phyloP scores from a whole-genome alignment of 2,329 filamentous ascomycete species.

The Microdochium paspali region DNA sequence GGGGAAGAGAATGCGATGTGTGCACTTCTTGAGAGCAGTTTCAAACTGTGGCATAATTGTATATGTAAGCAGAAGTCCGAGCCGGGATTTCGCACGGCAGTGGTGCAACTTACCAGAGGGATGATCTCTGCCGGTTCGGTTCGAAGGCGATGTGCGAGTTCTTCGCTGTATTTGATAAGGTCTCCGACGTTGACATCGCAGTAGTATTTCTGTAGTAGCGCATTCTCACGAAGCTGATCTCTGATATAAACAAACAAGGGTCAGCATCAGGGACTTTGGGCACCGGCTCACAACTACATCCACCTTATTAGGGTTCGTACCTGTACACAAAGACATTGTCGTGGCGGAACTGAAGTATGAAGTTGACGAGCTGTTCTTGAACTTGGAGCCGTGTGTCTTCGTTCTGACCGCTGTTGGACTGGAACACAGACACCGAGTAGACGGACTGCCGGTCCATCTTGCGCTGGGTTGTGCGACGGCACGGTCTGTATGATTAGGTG shows the following conservation, averaged over 20 bases:
- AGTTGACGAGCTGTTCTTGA: conserved; percentile 75
- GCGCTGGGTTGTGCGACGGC: conserved; percentile 1
- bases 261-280: no score
- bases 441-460: conserved; percentile 81
- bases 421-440: conserved; percentile 76
- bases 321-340: conserved; percentile 94
- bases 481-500: no score
- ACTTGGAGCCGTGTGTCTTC: conserved; percentile 64
- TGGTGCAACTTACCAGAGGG: conserved; percentile 57
- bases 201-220: conserved; percentile 85
- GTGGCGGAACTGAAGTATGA: conserved; percentile 87
- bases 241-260: conserved; percentile 46
- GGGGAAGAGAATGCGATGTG: conserved; percentile 86
- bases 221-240: conserved; percentile 93
- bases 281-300: no score
- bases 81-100: not conserved
- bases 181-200: conserved; percentile 96
- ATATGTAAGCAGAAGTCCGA: not conserved
- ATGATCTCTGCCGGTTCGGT: conserved; percentile 90
- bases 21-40: conserved; percentile 79
- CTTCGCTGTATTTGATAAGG: conserved; percentile 91
- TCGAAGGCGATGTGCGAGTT: conserved; percentile 80
- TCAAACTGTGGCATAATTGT: conserved; percentile 59
- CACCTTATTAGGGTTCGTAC: conserved; percentile 44
- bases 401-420: conserved; percentile 53